Evolutionary conservation across 805 yeast species (phyloP).

Genomic region (Nakazawaea wickerhamii): DNA sequence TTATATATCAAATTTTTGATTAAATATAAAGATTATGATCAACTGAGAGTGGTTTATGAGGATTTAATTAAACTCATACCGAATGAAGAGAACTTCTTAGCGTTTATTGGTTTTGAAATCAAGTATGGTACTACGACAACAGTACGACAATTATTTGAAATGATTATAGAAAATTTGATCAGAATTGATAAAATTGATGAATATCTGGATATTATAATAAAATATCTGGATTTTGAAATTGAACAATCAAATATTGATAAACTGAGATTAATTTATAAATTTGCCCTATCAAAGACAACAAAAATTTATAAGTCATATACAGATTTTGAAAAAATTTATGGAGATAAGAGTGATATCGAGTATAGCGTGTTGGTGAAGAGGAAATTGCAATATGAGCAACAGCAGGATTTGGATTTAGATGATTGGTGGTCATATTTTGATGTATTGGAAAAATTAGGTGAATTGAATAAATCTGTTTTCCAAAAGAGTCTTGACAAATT

Average conservation of each 20-base stretch:
- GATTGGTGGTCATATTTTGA: constrained; percentile 77
- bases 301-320: constrained; percentile 34
- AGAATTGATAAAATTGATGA: constrained; percentile 27
- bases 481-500: constrained; percentile 35
- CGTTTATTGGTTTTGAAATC: constrained; percentile 72
- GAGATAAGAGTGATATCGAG: constrained; percentile 50
- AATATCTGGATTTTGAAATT: constrained; percentile 62
- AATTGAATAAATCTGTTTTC: constrained; percentile 29
- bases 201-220: constrained; percentile 73
- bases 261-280: constrained; percentile 50
- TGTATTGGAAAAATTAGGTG: constrained; percentile 37
- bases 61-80: constrained; percentile 53
- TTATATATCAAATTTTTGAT: constrained; percentile 69
- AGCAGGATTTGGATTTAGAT: constrained; percentile 51
- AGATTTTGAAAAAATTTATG: constrained; percentile 62
- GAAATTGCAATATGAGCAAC: constrained; percentile 46
- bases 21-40: constrained; percentile 46
- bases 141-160: constrained; percentile 59
- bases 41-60: constrained; percentile 54
- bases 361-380: constrained; percentile 48
- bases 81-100: constrained; percentile 54
- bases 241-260: constrained; percentile 55
- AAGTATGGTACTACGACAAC: constrained; percentile 38
- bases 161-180: constrained; percentile 53
- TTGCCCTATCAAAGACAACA: constrained; percentile 44